These are phyloP conservation scores for Trebouxia gelatinosa DNA, from an alignment of 163 green algal species.

Conservation along the genomic window DNA sequence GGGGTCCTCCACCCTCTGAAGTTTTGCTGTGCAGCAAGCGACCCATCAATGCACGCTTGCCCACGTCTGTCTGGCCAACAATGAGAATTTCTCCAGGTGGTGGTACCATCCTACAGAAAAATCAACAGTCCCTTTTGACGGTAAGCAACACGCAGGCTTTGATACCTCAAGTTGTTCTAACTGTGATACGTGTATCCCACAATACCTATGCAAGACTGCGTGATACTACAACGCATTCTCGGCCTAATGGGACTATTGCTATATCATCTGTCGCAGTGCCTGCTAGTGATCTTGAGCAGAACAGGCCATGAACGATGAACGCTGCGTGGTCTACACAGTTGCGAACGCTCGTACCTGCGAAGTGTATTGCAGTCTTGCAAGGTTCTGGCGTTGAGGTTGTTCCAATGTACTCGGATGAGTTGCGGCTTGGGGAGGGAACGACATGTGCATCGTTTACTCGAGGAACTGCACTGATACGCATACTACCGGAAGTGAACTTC, in stretches of 20 bases:
- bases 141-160: not conserved
- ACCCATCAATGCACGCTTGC: conserved; percentile 4
- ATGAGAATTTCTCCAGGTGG: not conserved
- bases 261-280: conserved; percentile 17
- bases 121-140: not conserved
- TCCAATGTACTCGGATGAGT: too few species aligned
- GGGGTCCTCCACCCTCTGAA: not conserved
- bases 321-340: too few species aligned
- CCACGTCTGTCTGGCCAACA: not conserved
- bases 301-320: conserved; percentile 20
- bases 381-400: too few species aligned
- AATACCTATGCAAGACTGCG: conserved; percentile 28
- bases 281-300: not conserved
- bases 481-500: too few species aligned
- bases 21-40: not conserved
- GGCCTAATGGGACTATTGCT: conserved; percentile 1
- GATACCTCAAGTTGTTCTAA: not conserved
- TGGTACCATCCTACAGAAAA: not conserved
- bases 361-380: too few species aligned
- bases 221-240: not conserved
- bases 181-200: not conserved
- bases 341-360: too few species aligned
- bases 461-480: too few species aligned
- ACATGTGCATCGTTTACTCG: too few species aligned
- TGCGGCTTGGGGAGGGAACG: too few species aligned